A percentile compares a stretch with the other conserved stretches of the same genome.
Conservation (phyloP, 495 filamentous ascomycete genomes). For the Mytilinidion resinicola region DNA sequence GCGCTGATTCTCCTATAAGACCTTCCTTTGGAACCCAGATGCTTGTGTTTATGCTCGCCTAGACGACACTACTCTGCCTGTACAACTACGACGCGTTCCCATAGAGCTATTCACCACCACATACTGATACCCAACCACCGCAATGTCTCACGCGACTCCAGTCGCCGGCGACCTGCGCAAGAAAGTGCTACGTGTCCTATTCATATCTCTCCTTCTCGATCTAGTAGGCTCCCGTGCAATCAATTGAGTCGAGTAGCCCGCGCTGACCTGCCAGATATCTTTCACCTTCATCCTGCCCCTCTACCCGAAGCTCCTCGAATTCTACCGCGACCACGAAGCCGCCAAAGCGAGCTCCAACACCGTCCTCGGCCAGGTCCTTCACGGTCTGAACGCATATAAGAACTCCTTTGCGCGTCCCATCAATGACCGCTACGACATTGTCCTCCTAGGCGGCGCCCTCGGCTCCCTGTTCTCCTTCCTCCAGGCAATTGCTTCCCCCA, state of each 20-base stretch:
- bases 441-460: slow-evolving; percentile 88
- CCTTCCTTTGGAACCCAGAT: too few species aligned
- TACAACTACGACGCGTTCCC: neutral
- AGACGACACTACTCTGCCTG: neutral
- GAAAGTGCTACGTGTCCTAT: slow-evolving; percentile 73
- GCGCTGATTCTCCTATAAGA: too few species aligned
- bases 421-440: slow-evolving; percentile 93
- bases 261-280: slow-evolving; percentile 51
- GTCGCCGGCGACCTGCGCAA: slow-evolving; percentile 44
- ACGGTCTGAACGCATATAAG: slow-evolving; percentile 90
- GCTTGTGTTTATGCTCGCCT: neutral
- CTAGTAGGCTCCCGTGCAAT: slow-evolving; percentile 43
- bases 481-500: slow-evolving; percentile 85
- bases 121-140: neutral
- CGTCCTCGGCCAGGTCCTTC: slow-evolving; percentile 69
- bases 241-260: too few species aligned
- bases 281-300: slow-evolving; percentile 98
- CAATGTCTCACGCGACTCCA: neutral
- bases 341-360: slow-evolving; percentile 50
- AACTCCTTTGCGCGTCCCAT: slow-evolving; percentile 87
- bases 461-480: slow-evolving; percentile 90
- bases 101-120: neutral
- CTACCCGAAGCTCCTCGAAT: slow-evolving; percentile 87
- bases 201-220: slow-evolving; percentile 66
- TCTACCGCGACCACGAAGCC: slow-evolving; percentile 74